Evolutionary conservation across 2,329 filamentous ascomycete species (phyloP), one percentile per base, ranked within the genome.

Genomic region (Diaporthe longicolla): DNA sequence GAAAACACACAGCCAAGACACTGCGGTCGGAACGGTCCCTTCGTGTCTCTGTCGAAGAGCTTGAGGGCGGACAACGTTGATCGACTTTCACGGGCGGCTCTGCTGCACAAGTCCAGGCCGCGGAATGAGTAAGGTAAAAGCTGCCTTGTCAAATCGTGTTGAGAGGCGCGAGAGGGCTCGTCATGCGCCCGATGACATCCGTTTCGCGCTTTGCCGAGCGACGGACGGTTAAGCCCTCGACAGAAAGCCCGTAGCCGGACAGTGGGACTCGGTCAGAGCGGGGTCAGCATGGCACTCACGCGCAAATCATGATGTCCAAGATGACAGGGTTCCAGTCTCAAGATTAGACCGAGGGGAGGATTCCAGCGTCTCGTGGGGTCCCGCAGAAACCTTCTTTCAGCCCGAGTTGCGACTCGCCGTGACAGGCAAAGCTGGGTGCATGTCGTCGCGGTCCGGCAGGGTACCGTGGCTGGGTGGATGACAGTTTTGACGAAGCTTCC

Each of bases 281-380:
- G 63, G 63, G 63, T 66, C 63, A 66, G 63, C 19, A 37, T 58
- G 35, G 24, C 71, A 29, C 61, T 74, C 54, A 43, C 24, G 52
- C 58, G 54, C 45, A 68, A 61, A 55, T 57, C 69, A 63, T 55
- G 52, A 74, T 71, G 45, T 57, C 58, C 63, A 65, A 50, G 35
- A 50, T n/a, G 54, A 68, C 61, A 72, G 45, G 70, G 59, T 72
- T 71, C 69, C 54, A 52, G 59, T 35, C 54, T 74, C 32, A 68
- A 61, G 43, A 59, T 57, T 59, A 63, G 73, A 68, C 63, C 48
- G 50, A 48, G 48, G 24, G 32, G n/a, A 66, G 63, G 45, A 69
- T 35, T 68, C 57, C 43, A 57, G 52, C 45, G 70, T 57, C 61
- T 43, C 50, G 68, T 70, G 54, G 55, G 63, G 48, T 43, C 73